phyloP scores from a whole-genome alignment of 2,329 filamentous ascomycete genomes.

The Sporothrix schenckii region DNA sequence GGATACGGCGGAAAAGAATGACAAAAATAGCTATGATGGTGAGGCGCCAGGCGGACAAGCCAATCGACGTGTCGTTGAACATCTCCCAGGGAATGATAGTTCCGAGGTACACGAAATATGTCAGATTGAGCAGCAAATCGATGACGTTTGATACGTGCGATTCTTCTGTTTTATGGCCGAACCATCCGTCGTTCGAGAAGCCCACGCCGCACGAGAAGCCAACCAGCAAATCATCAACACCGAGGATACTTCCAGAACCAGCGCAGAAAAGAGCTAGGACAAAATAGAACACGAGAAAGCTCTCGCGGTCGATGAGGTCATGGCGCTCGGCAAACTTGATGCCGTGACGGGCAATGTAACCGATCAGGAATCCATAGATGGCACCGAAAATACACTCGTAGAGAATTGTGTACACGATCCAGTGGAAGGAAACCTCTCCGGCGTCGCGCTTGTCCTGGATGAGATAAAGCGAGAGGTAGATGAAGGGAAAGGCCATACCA shows the following conservation, averaged over 20 bases:
- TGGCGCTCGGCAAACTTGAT: slow-evolving; percentile 85
- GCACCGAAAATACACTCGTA: slow-evolving; percentile 97
- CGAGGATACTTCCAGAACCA: slow-evolving; percentile 86
- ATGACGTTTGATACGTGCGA: slow-evolving; percentile 99
- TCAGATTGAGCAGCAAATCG: slow-evolving; percentile 91
- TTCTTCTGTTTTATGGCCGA: slow-evolving; percentile 96
- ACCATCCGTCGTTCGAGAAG: slow-evolving; percentile 99
- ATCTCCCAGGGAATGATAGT: slow-evolving; percentile 96
- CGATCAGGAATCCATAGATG: slow-evolving; percentile 81
- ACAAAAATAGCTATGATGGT: slow-evolving; percentile 94
- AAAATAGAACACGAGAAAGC: slow-evolving; percentile 98
- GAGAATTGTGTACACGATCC: slow-evolving; percentile 84
- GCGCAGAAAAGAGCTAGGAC: slow-evolving; percentile 94
- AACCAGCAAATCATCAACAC: slow-evolving; percentile 89
- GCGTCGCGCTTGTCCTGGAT: slow-evolving; percentile 76
- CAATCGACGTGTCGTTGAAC: slow-evolving; percentile 75
- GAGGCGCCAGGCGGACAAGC: slow-evolving; percentile 82
- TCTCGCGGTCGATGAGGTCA: slow-evolving; percentile 91
- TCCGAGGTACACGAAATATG: slow-evolving; percentile 97
- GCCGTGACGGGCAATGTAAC: slow-evolving; percentile 85
- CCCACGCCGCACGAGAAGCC: slow-evolving; percentile 96
- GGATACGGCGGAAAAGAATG: slow-evolving; percentile 92
- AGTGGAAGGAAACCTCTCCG: slow-evolving; percentile 74
- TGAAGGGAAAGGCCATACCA: slow-evolving; percentile 98
- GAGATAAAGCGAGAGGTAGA: slow-evolving; percentile 89